Base-by-base conservation (phyloP, 352 stramenopile genomes). In the Thraustochytrium striatum region DNA sequence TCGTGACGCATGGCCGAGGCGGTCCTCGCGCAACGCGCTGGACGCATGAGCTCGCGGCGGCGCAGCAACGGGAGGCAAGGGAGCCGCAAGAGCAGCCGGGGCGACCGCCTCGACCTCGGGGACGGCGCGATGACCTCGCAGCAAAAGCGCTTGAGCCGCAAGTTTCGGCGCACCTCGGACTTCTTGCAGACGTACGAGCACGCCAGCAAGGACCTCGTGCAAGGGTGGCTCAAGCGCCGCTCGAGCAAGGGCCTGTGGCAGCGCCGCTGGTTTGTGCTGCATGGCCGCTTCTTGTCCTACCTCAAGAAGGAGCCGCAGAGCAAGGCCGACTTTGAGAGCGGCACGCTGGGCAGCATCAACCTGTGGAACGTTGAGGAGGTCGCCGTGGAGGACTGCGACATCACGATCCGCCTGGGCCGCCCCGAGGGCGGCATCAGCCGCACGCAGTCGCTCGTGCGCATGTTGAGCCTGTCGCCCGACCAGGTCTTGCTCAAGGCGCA, bases 321-420 rank as follows among this genome's bases (percentile, higher is more conserved):
- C n/a, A 25, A 61, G 65, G 2, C 44, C n/a, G 65, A 75, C 1
- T 61, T 75, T 25, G 30, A 43, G 30, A 38, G 68, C n/a, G 21
- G 33, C 41, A 43, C 52, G 47, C 44, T 38, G 50, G 47, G 65
- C 44, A 61, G 41, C 50, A 75, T 75, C 43, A 75, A 75, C 47
- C 32, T 75, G 65, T 75, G 65, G 65, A 30, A 39, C 19, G 65
- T 75, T 9, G 50, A 75, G 13, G 32, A 75, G 47, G 65, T 75
- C 65, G 44, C 41, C 28, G 44, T 75, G 43, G 35, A 75, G 16
- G 65, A 38, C 16, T 62, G 65, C 30, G 65, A 75, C n/a, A 75
- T 75, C 43, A 25, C 52, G n/a, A 58, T 75, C 44, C 43, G 36
- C 44, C 28, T 75, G 32, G 43, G 44, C 35, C n/a, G 50, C 13